Percentiles rank a stretch among this genome's conserved stretches.
These are phyloP conservation scores for Beauveria medogensis DNA, from an alignment of 2,329 filamentous ascomycete species.

Conservation along the genomic window DNA sequence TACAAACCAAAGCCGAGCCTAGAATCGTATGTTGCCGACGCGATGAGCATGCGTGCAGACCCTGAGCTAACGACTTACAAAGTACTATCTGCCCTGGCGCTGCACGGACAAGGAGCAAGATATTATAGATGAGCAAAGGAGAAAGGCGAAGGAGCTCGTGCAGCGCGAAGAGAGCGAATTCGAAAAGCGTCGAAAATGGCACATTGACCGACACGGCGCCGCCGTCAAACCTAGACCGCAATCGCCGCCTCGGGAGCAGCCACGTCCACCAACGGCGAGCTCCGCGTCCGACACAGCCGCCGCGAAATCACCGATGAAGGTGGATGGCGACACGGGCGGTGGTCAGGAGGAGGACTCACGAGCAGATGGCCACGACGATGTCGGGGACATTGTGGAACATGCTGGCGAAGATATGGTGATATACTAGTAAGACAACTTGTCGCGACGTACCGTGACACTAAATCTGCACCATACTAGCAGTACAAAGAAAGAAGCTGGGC, in stretches of 20 bases:
- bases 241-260: slow-evolving; percentile 19
- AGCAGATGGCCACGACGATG: slow-evolving; percentile 49
- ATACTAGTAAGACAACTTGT: slow-evolving; percentile 47
- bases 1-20: slow-evolving; percentile 65
- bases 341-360: background rate
- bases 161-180: slow-evolving; percentile 59
- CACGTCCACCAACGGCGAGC: slow-evolving; percentile 12
- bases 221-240: slow-evolving; percentile 21
- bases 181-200: slow-evolving; percentile 37
- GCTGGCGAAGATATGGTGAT: slow-evolving; percentile 87
- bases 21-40: slow-evolving; percentile 53
- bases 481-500: background rate
- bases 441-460: background rate
- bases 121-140: slow-evolving; percentile 61
- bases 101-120: slow-evolving; percentile 61
- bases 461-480: too few species aligned
- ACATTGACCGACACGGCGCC: slow-evolving; percentile 21
- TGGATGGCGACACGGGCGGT: background rate
- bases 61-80: background rate
- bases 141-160: slow-evolving; percentile 55
- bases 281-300: background rate
- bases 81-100: slow-evolving; percentile 87
- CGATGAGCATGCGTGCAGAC: background rate
- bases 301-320: background rate
- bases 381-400: slow-evolving; percentile 70